Conservation (phyloP, 768 basidiomycete species). For the Leccinum truebloodii region DNA sequence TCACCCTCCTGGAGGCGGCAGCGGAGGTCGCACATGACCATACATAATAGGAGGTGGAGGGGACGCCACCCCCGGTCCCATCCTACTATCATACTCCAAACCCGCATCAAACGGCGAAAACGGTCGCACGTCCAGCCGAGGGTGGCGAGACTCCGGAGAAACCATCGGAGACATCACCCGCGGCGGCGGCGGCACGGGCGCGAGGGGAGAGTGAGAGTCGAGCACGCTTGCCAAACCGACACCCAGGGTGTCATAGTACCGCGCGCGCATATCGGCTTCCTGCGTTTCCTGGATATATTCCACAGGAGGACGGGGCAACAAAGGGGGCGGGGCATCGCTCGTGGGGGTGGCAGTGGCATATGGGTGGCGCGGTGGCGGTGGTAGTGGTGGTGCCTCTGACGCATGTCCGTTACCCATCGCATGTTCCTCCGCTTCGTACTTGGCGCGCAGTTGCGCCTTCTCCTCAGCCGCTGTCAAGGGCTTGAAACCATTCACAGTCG, state of each 20-base stretch:
- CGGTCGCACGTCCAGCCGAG: constrained; percentile 40
- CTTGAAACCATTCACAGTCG: constrained; percentile 25
- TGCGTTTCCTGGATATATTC: constrained; percentile 84
- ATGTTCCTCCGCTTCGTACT: constrained; percentile 59
- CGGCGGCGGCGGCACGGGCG: constrained; percentile 14
- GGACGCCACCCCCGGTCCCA: constrained; percentile 3
- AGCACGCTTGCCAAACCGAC: constrained; percentile 32
- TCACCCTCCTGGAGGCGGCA: constrained; percentile 13
- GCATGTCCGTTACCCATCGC: constrained; percentile 27
- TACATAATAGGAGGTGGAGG: constrained; percentile 5
- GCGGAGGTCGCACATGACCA: constrained; percentile 6
- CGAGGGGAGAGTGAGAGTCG: constrained; percentile 29
- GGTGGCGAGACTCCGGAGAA: background rate
- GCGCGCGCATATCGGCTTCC: constrained; percentile 66
- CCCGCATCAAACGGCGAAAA: constrained; percentile 50
- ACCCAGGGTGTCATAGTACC: constrained; percentile 31
- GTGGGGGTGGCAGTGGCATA: constrained; percentile 8
- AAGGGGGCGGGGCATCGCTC: constrained; percentile 45
- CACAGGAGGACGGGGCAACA: constrained; percentile 73
- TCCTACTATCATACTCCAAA: constrained; percentile 15
- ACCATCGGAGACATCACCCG: constrained; percentile 15
- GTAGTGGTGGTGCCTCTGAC: constrained; percentile 33
- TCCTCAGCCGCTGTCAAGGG: constrained; percentile 75
- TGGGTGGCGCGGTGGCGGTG: constrained; percentile 13
- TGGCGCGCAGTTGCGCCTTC: constrained; percentile 67